Percentiles rank a stretch among this genome's conserved stretches.
These are phyloP conservation scores for Leccinum boreale DNA, from an alignment of 768 basidiomycete species.

Conservation along the genomic window DNA sequence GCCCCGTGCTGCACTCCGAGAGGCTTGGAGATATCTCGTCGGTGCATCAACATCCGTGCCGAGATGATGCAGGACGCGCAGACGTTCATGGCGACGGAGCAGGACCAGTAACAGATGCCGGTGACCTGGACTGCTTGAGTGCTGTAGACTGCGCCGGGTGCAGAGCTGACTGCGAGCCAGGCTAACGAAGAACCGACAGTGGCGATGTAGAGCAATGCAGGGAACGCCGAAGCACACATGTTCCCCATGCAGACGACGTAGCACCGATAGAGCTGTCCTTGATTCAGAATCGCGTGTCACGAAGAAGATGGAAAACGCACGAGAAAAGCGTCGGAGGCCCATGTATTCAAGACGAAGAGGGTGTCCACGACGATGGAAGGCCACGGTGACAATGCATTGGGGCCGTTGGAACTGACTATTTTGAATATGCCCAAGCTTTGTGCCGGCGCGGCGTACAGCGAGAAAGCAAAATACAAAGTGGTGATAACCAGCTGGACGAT, in stretches of 20 bases:
- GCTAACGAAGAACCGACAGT: conserved; percentile 15
- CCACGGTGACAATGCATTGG: conserved; percentile 17
- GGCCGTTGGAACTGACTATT: conserved; percentile 2
- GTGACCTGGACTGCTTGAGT: conserved; percentile 11
- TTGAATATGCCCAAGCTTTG: conserved; percentile 11
- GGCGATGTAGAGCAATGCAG: conserved; percentile 14
- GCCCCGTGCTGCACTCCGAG: conserved; percentile 11
- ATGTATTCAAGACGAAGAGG: conserved; percentile 20
- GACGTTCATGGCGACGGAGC: conserved; percentile 16
- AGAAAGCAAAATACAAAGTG: conserved; percentile 17
- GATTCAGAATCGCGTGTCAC: neutral
- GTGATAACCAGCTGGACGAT: conserved; percentile 17
- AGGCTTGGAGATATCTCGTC: conserved; percentile 8
- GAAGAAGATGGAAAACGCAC: conserved; percentile 5
- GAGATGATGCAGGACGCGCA: conserved; percentile 15
- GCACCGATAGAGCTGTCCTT: conserved; percentile 19
- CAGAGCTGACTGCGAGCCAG: conserved; percentile 13
- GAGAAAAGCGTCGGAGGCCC: conserved; percentile 21
- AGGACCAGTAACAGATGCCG: conserved; percentile 14
- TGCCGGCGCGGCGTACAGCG: conserved; percentile 16
- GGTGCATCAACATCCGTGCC: conserved; percentile 16
- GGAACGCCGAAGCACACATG: neutral
- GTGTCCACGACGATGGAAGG: conserved; percentile 7
- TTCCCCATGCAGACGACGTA: conserved; percentile 18
- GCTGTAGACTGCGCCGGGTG: conserved; percentile 18